Percentiles rank a stretch among this genome's conserved stretches.
These are phyloP conservation scores for Neophaeococcomyces aloes DNA, from an alignment of 2,329 filamentous ascomycete species.

Conservation along the genomic window DNA sequence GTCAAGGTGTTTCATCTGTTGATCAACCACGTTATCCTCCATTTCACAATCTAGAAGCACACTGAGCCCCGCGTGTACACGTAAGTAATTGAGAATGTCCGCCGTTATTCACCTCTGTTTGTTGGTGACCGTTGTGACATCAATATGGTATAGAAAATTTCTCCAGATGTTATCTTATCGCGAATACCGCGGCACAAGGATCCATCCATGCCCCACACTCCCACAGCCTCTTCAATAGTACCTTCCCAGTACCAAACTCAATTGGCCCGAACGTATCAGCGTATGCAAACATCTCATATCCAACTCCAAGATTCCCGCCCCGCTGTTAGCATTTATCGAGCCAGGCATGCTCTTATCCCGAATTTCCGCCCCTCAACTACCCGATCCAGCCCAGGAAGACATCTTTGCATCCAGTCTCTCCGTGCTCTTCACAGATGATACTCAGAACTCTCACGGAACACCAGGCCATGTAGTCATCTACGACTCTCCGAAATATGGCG, in stretches of 20 bases:
- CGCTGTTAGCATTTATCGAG: no score
- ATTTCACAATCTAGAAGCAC: background rate
- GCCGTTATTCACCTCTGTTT: no score
- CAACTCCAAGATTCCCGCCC: no score
- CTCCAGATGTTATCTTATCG: no score
- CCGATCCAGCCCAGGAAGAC: constrained; percentile 36
- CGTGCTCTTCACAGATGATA: constrained; percentile 47
- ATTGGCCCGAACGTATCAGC: constrained; percentile 1
- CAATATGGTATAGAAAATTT: no score
- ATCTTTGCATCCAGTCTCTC: constrained; percentile 45
- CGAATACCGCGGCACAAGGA: background rate
- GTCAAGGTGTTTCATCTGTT: constrained; percentile 45
- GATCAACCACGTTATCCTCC: background rate
- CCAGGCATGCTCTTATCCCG: constrained; percentile 12
- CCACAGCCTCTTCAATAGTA: background rate
- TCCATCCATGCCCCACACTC: background rate
- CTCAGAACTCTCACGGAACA: constrained; percentile 45
- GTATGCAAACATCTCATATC: no score
- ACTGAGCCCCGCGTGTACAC: no score
- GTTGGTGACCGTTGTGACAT: no score
- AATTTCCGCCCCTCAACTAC: constrained; percentile 10
- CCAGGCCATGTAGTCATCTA: constrained; percentile 43
- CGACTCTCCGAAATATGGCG: constrained; percentile 31
- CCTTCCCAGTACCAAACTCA: background rate
- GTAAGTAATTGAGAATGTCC: no score